Percentiles rank a stretch among this genome's conserved stretches.
Evolutionary conservation across 1,284 basidiomycete genomes (phyloP).

Genomic region (Irpex lacteus): DNA sequence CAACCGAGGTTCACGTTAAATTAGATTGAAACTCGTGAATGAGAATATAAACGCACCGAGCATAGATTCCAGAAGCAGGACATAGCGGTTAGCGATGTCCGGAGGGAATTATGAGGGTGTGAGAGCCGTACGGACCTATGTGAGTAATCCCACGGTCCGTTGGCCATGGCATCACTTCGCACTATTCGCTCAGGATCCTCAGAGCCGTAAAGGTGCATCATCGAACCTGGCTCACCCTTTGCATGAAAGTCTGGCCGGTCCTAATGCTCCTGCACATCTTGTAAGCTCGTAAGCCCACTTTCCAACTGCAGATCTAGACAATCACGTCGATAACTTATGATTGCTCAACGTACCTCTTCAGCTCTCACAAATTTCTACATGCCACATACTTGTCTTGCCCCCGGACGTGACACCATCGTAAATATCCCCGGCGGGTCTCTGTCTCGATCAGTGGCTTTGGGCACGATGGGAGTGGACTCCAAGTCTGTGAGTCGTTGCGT

Average conservation of each 20-base stretch:
- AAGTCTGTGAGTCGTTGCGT: too few species aligned
- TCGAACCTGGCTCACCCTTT: constrained; percentile 56
- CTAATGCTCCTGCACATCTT: constrained; percentile 89
- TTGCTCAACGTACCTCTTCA: constrained; percentile 60
- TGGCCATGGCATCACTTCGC: constrained; percentile 88
- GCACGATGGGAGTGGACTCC: constrained; percentile 62
- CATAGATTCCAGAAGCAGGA: constrained; percentile 96
- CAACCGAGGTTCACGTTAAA: constrained; percentile 26
- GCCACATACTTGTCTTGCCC: constrained; percentile 85
- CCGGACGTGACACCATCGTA: constrained; percentile 91
- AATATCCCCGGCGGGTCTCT: constrained; percentile 75
- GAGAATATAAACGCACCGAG: constrained; percentile 81
- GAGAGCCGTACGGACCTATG: background rate
- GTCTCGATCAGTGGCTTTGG: constrained; percentile 61
- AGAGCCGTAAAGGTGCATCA: background rate
- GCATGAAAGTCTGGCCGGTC: constrained; percentile 93
- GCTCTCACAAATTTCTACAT: constrained; percentile 85
- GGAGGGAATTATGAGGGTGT: constrained; percentile 71
- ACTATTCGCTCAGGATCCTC: constrained; percentile 43
- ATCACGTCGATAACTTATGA: background rate
- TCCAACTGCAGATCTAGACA: constrained; percentile 45
- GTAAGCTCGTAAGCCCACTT: constrained; percentile 78
- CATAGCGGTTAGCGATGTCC: constrained; percentile 90
- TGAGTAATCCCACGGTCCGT: constrained; percentile 56
- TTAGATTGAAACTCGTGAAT: too few species aligned